These are phyloP conservation scores for Phytophthora capsici DNA, from an alignment of 352 stramenopile species.

Conservation along the genomic window DNA sequence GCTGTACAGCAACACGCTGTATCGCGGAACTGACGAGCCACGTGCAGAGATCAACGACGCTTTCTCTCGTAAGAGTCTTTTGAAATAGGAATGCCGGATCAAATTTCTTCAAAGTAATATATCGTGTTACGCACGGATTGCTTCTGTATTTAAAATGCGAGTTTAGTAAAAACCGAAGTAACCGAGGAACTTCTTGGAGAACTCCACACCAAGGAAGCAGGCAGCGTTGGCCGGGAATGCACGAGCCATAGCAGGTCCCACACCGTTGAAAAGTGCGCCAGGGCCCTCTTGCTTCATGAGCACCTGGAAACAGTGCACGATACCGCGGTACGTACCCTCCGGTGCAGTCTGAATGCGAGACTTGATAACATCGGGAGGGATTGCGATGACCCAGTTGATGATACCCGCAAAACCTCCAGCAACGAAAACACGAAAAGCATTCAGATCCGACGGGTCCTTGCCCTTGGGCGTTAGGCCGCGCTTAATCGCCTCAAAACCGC, in stretches of 20 bases:
- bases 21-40: slow-evolving; percentile 83
- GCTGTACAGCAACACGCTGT: slow-evolving; percentile 88
- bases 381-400: slow-evolving; percentile 95
- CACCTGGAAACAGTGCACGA: slow-evolving; percentile 92
- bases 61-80: slow-evolving; percentile 80
- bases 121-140: slow-evolving; percentile 2
- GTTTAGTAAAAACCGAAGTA: slow-evolving; percentile 80
- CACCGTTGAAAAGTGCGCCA: slow-evolving; percentile 93
- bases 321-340: slow-evolving; percentile 94
- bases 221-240: slow-evolving; percentile 97
- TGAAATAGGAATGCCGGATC: slow-evolving; percentile 43
- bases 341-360: slow-evolving; percentile 96
- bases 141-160: slow-evolving; percentile 28
- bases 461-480: slow-evolving; percentile 79
- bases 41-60: slow-evolving; percentile 86
- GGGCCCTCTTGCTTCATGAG: slow-evolving; percentile 95
- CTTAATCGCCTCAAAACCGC: slow-evolving; percentile 94
- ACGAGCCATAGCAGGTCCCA: slow-evolving; percentile 93
- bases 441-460: slow-evolving; percentile 87
- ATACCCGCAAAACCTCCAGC: slow-evolving; percentile 94
- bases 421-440: slow-evolving; percentile 90
- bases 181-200: slow-evolving; percentile 86
- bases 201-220: slow-evolving; percentile 94
- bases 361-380: slow-evolving; percentile 97
- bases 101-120: slow-evolving; percentile 12